phyloP scores from a whole-genome alignment of 495 filamentous ascomycete species.

The Chlorociboria aeruginascens region DNA sequence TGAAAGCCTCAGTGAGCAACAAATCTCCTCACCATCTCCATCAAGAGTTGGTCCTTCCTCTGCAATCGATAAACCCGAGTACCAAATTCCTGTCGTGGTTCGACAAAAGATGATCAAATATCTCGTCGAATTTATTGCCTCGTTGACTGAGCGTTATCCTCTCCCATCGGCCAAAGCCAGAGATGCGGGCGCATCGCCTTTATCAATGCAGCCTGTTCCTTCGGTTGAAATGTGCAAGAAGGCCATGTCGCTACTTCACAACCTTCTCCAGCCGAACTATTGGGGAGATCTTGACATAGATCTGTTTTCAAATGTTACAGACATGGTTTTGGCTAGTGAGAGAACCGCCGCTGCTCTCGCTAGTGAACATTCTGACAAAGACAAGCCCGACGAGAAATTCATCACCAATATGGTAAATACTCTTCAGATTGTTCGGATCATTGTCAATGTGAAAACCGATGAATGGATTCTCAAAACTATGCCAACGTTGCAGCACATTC shows the following conservation, averaged over 20 bases:
- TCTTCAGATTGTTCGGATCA: constrained; percentile 76
- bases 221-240: constrained; percentile 73
- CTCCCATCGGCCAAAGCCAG: constrained; percentile 57
- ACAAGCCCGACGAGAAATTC: constrained; percentile 72
- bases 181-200: constrained; percentile 34
- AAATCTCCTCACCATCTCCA: constrained; percentile 35
- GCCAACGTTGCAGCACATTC: constrained; percentile 65
- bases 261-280: constrained; percentile 74
- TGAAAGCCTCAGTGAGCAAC: constrained; percentile 35
- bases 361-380: constrained; percentile 49
- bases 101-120: constrained; percentile 79
- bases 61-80: constrained; percentile 48
- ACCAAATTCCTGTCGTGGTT: constrained; percentile 50
- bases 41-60: constrained; percentile 19
- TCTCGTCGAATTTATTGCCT: constrained; percentile 84
- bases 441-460: constrained; percentile 73
- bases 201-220: constrained; percentile 35
- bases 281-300: constrained; percentile 92
- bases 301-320: constrained; percentile 79
- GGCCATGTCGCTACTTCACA: constrained; percentile 68
- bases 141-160: constrained; percentile 71
- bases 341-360: constrained; percentile 59
- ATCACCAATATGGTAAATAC: constrained; percentile 82
- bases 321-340: constrained; percentile 63
- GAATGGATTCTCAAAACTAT: constrained; percentile 80